These are phyloP conservation scores for Amanita phalloides DNA, from an alignment of 768 basidiomycete genomes.

Conservation along the genomic window DNA sequence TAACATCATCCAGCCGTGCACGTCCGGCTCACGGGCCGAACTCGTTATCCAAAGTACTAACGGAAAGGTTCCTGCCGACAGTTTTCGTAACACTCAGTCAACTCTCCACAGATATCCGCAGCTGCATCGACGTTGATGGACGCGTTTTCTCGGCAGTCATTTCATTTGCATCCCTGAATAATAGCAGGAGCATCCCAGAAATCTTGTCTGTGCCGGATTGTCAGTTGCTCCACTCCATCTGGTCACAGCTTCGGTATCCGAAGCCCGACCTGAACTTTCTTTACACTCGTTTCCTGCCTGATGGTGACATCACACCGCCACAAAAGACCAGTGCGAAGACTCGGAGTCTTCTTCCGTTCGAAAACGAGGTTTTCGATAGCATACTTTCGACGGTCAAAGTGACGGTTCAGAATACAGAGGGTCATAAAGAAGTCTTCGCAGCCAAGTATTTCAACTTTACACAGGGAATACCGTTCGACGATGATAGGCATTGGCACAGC, in stretches of 20 bases:
- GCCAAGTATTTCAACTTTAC: slow-evolving; percentile 26
- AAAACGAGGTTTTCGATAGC: slow-evolving; percentile 20
- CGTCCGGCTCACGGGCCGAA: slow-evolving; percentile 17
- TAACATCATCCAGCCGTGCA: slow-evolving; percentile 31
- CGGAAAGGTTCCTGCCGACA: slow-evolving; percentile 27
- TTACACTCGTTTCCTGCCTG: slow-evolving; percentile 7
- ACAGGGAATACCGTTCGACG: slow-evolving; percentile 28
- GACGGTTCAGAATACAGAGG: slow-evolving; percentile 6
- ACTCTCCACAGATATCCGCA: slow-evolving; percentile 11
- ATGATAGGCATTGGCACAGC: slow-evolving; percentile 55
- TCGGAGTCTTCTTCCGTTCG: slow-evolving; percentile 22
- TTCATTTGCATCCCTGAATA: slow-evolving; percentile 17
- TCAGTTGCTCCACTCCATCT: background rate
- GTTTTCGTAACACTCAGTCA: slow-evolving; percentile 22
- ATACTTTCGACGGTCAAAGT: slow-evolving; percentile 15
- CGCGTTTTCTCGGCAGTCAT: slow-evolving; percentile 38
- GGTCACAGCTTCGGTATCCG: slow-evolving; percentile 8
- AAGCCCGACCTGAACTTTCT: slow-evolving; percentile 12
- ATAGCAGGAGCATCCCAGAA: background rate
- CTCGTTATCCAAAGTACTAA: slow-evolving; percentile 20
- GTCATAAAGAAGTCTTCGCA: slow-evolving; percentile 6
- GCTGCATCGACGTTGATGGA: slow-evolving; percentile 40
- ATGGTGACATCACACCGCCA: background rate
- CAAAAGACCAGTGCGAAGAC: background rate
- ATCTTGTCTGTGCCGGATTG: background rate